These are phyloP conservation scores for Chaetomium sp. DNA, from an alignment of 2,329 filamentous ascomycete genomes.

Conservation along the genomic window DNA sequence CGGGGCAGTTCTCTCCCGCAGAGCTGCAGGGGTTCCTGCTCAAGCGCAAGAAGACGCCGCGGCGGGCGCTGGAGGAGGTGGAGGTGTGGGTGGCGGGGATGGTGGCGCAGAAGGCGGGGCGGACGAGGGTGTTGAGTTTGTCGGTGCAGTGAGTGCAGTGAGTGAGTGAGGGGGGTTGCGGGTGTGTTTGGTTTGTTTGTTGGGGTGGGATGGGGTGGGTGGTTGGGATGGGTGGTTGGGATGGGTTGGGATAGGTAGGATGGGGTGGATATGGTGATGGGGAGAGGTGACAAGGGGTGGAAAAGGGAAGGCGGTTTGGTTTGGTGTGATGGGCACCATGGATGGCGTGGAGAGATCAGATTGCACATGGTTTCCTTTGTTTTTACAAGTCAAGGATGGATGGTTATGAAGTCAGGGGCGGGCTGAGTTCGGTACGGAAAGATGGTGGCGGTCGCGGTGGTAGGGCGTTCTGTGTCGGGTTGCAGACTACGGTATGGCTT, in stretches of 20 bases:
- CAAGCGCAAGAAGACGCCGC: slow-evolving; percentile 62
- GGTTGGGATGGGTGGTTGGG: background rate
- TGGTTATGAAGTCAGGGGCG: background rate
- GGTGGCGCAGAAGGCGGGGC: slow-evolving; percentile 52
- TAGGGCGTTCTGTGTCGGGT: background rate
- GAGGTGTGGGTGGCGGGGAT: slow-evolving; percentile 56
- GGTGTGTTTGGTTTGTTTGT: background rate
- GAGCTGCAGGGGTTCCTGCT: slow-evolving; percentile 67
- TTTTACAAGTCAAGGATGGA: background rate
- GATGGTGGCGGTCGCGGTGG: background rate
- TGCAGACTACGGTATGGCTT: background rate
- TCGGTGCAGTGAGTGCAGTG: slow-evolving; percentile 52
- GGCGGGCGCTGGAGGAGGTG: slow-evolving; percentile 56
- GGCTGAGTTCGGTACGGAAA: background rate
- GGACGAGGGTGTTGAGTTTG: slow-evolving; percentile 51
- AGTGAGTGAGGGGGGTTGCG: too few relatives aligned
- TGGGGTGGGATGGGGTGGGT: slow-evolving; percentile 45
- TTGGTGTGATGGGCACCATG: slow-evolving; percentile 32
- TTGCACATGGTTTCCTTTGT: background rate
- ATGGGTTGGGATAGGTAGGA: background rate
- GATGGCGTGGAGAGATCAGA: background rate
- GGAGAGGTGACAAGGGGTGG: background rate
- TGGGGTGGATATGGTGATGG: background rate
- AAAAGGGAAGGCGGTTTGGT: background rate
- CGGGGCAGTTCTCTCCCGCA: slow-evolving; percentile 58